Evolutionary conservation across 148 eudicot species (phyloP).

Genomic region (Nepenthes mirabilis): DNA sequence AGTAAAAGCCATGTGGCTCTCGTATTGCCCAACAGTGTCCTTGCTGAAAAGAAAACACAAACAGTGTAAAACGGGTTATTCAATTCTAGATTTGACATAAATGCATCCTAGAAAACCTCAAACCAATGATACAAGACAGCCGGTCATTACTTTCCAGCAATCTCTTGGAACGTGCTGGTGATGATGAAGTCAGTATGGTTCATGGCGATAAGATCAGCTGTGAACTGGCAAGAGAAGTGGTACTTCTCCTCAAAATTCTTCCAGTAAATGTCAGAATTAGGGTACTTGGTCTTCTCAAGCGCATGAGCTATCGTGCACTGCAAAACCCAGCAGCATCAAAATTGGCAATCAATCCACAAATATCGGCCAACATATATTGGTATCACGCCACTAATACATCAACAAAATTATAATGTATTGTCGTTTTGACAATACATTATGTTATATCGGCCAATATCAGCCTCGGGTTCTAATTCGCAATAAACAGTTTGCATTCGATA

Average conservation of each 20-base stretch:
- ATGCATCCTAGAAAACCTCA: not conserved
- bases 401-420: no score
- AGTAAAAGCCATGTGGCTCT: constrained; percentile 80
- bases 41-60: constrained; percentile 37
- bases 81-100: not conserved
- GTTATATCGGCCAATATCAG: no score
- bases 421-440: no score
- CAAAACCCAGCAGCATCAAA: not conserved
- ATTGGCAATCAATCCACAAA: not conserved
- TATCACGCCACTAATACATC: no score
- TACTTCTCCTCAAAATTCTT: constrained; percentile 85
- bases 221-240: constrained; percentile 89
- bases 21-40: constrained; percentile 95
- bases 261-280: constrained; percentile 89
- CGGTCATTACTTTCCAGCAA: constrained; percentile 73
- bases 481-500: no score
- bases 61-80: not conserved
- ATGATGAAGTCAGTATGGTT: constrained; percentile 91
- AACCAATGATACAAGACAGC: not conserved
- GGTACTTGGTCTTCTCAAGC: constrained; percentile 88
- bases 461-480: no score
- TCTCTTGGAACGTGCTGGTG: constrained; percentile 99
- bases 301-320: constrained; percentile 99
- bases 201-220: constrained; percentile 98
- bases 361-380: not conserved